Conservation (phyloP, 176 grass and related monocot species). For the Eleusine indica region DNA sequence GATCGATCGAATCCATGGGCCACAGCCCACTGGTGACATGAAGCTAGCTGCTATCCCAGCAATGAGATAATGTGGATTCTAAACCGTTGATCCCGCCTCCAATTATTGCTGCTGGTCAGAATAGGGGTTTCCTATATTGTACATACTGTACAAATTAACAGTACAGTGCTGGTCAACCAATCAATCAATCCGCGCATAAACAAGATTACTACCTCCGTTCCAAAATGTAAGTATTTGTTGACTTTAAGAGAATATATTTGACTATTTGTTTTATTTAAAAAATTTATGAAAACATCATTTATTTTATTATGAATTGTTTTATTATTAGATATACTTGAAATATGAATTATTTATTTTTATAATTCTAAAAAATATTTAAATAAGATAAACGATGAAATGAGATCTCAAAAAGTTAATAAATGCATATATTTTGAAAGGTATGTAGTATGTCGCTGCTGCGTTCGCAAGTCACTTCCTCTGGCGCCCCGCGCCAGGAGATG, state of each 20-base stretch:
- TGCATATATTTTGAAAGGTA: too few species aligned
- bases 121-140: too few species aligned
- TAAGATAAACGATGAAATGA: too few species aligned
- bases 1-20: slow-evolving; percentile 8
- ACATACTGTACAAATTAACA: neutral
- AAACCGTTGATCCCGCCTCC: neutral
- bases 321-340: too few species aligned
- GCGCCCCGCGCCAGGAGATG: neutral
- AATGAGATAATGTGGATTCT: neutral
- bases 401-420: too few species aligned
- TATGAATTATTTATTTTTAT: too few species aligned
- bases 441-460: neutral
- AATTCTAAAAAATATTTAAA: too few species aligned
- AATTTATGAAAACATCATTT: too few species aligned
- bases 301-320: too few species aligned
- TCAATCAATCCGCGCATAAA: neutral
- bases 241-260: too few species aligned
- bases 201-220: neutral
- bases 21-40: neutral
- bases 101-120: neutral
- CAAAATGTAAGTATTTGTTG: neutral
- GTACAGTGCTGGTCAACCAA: neutral
- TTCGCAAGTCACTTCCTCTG: neutral
- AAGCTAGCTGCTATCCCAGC: neutral
- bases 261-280: too few species aligned